Conservation (phyloP, 1,139 yeast genomes). For the Geotrichum fermentans region DNA sequence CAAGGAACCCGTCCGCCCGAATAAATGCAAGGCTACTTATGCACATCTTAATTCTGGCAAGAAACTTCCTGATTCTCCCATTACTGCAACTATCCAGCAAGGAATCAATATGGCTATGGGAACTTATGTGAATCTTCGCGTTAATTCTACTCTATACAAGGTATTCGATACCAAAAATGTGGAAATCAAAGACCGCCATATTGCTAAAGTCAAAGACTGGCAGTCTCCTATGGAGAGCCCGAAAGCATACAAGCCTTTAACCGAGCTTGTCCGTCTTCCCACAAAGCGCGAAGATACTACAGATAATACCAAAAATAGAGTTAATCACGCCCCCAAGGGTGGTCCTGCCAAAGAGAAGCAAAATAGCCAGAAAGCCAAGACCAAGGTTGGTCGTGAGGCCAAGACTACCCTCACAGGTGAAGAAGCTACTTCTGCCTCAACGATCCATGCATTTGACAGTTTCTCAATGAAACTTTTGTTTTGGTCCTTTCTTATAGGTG, state of each 20-base stretch:
- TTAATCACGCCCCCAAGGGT: background rate
- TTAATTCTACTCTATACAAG: conserved; percentile 11
- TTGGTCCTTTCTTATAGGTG: conserved; percentile 12
- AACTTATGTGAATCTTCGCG: conserved; percentile 12
- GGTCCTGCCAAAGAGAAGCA: background rate
- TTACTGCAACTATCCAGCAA: conserved; percentile 7
- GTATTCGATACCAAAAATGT: conserved; percentile 8
- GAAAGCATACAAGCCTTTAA: conserved; percentile 3
- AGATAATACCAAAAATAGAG: background rate
- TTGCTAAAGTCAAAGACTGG: conserved; percentile 11
- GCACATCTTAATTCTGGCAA: conserved; percentile 11
- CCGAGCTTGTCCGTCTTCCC: conserved; percentile 6
- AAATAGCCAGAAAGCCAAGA: background rate
- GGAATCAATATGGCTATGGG: conserved; percentile 18
- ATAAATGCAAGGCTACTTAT: conserved; percentile 16
- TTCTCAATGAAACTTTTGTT: conserved; percentile 6
- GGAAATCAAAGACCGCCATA: conserved; percentile 6
- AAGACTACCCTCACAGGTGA: background rate
- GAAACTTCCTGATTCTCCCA: conserved; percentile 19
- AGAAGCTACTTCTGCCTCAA: background rate
- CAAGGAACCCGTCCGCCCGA: conserved; percentile 13
- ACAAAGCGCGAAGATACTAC: background rate
- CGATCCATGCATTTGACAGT: background rate
- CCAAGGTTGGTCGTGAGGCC: background rate
- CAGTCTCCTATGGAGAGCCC: conserved; percentile 9